These are phyloP conservation scores for Rhynchosporium agropyri DNA, from an alignment of 2,329 filamentous ascomycete species.

Conservation along the genomic window DNA sequence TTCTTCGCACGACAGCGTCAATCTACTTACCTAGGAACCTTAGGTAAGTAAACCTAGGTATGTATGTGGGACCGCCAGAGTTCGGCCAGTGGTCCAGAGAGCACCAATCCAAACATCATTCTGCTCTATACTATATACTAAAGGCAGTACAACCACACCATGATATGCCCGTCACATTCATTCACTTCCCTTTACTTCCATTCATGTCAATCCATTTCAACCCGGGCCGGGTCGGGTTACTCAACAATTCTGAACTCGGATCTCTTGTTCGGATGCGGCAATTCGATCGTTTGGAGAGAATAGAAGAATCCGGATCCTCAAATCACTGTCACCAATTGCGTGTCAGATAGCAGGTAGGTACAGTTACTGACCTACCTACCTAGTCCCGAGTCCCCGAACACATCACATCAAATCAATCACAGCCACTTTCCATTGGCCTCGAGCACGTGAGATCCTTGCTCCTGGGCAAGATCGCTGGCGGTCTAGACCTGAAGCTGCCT, in stretches of 20 bases:
- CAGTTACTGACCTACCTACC: no score
- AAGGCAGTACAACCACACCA: neutral
- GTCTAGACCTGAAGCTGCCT: neutral
- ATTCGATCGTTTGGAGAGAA: neutral
- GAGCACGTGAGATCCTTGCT: conserved; percentile 5
- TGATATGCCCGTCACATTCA: neutral
- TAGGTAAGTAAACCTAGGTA: no score
- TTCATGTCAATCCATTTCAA: neutral
- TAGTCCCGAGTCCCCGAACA: no score
- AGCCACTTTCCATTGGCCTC: neutral
- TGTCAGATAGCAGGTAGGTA: neutral
- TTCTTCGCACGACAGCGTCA: conserved; percentile 10
- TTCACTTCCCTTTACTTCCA: neutral
- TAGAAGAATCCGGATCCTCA: neutral
- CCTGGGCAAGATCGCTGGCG: conserved; percentile 3
- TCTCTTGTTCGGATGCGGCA: neutral
- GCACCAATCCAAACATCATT: neutral
- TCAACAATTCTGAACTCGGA: no score
- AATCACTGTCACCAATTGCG: conserved; percentile 8
- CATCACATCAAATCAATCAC: no score
- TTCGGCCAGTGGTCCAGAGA: conserved; percentile 7
- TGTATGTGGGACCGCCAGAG: neutral
- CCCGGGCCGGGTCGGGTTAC: no score
- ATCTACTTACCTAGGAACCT: no score
- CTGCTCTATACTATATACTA: neutral